Evolutionary conservation across 2,329 filamentous ascomycete species (phyloP).

Genomic region (Endoconidiophora laricicola): DNA sequence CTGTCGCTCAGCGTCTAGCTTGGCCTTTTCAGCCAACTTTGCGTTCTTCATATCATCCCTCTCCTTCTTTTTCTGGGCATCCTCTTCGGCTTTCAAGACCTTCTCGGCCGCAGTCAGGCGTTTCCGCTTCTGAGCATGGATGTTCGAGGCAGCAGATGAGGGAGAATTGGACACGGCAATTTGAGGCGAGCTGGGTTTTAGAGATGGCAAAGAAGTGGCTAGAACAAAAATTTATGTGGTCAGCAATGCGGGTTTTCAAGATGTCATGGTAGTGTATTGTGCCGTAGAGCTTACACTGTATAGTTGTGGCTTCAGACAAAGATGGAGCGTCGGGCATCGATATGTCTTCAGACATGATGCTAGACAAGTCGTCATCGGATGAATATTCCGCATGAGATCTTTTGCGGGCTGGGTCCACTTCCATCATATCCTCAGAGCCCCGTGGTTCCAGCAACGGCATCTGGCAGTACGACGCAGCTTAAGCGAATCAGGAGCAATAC

Average conservation of each 20-base stretch:
- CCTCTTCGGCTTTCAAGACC: constrained; percentile 24
- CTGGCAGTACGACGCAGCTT: constrained; percentile 2
- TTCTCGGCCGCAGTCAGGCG: constrained; percentile 27
- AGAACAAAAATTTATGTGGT: not conserved
- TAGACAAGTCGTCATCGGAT: constrained; percentile 17
- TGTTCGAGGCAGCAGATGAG: constrained; percentile 14
- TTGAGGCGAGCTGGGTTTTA: not conserved
- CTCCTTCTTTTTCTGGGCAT: constrained; percentile 22
- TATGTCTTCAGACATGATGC: constrained; percentile 7
- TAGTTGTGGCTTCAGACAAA: not conserved
- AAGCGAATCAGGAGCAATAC: not conserved
- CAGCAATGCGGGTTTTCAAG: not conserved
- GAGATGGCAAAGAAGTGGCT: not conserved
- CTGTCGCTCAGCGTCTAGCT: constrained; percentile 22
- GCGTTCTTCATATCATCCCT: constrained; percentile 20
- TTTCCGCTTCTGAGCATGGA: constrained; percentile 25
- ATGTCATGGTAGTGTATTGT: not conserved
- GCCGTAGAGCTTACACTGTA: not conserved
- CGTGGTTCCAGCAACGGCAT: constrained; percentile 32
- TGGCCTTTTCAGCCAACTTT: constrained; percentile 16
- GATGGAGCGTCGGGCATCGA: constrained; percentile 8
- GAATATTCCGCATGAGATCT: constrained; percentile 30
- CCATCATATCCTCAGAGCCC: constrained; percentile 21
- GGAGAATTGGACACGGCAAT: constrained; percentile 14
- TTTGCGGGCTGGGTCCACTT: constrained; percentile 29